Evolutionary conservation across 179 eudicot genomes (phyloP), one percentile per base, ranked within the genome.

Genomic region (Beta corolliflora): DNA sequence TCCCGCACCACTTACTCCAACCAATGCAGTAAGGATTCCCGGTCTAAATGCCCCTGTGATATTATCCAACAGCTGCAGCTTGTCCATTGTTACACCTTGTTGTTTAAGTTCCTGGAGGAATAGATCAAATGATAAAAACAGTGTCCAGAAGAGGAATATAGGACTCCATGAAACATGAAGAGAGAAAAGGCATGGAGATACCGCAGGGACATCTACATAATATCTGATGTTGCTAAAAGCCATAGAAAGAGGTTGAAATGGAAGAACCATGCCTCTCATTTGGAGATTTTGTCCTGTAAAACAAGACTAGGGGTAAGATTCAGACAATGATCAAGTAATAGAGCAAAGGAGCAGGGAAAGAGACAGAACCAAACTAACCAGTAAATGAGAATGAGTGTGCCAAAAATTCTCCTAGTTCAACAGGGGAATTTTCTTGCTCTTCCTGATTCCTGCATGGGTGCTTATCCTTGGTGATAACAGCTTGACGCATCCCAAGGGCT

Each of bases 1-100:
- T 36, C 99, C 99, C 79, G 99, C 98, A 75, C 98, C 98, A 77
- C 97, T 95, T 29, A 88, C 95, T 81, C 98, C 98, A 72, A 95
- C 92, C 82, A 95, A 85, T 75, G 98, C 98, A 58, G 98, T 92
- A 70, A 95, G 94, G 68, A 95, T 89, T 75, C 98, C 98, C 12
- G 98, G 98, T 81, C 90, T 88, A 80, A 95, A 95, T 77, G 97
- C 91, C 80, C 97, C 97, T 8, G 92, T 90, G 31, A 96, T 87
- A 81, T 91, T 85, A 44, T 85, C 90, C 75, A 94, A 83, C 66
- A 94, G 84, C 83, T 91, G 94, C 78, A 93, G 87, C 74, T 86
- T 88, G 70, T 93, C 93, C 80, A 56, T 86, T 31, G 66, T 29
- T 54, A 89, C 56, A 50, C 97, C 93, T 82, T 93, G 90, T 63